Base-by-base conservation (phyloP, 2,329 filamentous ascomycete genomes). In the Fusarium setosum region DNA sequence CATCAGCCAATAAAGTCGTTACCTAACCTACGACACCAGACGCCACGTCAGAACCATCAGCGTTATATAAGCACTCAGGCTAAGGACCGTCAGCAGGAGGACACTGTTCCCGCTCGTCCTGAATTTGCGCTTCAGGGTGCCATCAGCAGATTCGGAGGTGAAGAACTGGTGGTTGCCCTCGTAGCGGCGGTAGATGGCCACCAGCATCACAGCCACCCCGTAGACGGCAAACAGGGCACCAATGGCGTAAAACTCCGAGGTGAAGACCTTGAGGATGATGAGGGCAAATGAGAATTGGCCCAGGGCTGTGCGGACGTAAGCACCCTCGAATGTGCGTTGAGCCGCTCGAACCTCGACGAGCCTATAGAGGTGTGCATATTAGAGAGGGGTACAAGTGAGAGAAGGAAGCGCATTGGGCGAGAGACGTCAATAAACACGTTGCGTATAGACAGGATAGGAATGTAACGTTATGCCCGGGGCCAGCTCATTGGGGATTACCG, bases 121-220 rank as follows among this genome's bases (percentile, higher is more conserved):
- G 67, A 90, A 90, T 73, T 84, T 88, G 72, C 77, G 83, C 21
- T 80, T 80, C 38, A 75, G 54, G 45, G 71, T 70, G 37, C 75
- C 79, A 47, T 76, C 75, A 9, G 50, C 51, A 13, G 70, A 72
- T 56, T 75, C 75, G 40, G 73, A 71, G 41, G 84, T 87, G 79
- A 98, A 98, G 81, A 99, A 98, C 79, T 98, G 95, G 67, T 89
- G 88, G 74, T 98, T 97, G 57, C 96, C 94, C 79, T 97, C 92
- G 74, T 94, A 92, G 53, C 96, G 89, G 58, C 96, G 87, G 79
- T 96, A 96, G 53, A 93, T 82, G 71, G 93, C 92, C 60, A 96
- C 93, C 23, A 92, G 83, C 74, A 98, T 83, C 45, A 99, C 87
- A 7, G 93, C 92, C 4, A 90, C 89, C 12, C 95, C 96, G 74